These are phyloP conservation scores for Dendrothele bispora DNA, from an alignment of 768 basidiomycete genomes.

Conservation along the genomic window DNA sequence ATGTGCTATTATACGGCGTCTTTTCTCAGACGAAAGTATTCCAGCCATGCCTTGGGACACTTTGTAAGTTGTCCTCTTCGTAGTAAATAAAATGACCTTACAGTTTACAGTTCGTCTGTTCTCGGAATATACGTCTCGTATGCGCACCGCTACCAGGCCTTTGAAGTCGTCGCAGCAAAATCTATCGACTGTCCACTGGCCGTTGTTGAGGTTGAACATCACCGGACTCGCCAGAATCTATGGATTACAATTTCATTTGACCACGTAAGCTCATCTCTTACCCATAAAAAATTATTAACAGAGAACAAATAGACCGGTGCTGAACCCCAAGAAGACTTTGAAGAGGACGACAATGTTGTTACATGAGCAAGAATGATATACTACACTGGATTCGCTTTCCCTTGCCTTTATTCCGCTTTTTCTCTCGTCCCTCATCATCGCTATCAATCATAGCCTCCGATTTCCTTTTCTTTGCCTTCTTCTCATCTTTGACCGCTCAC, in stretches of 20 bases:
- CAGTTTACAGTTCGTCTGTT: constrained; percentile 13
- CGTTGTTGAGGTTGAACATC: too few relatives aligned
- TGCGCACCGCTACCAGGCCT: constrained; percentile 14
- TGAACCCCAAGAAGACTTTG: neutral
- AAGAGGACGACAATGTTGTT: neutral
- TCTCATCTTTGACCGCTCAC: neutral
- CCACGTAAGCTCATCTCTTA: constrained; percentile 11
- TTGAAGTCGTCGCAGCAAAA: constrained; percentile 14
- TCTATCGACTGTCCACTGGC: constrained; percentile 14
- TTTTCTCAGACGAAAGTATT: constrained; percentile 12
- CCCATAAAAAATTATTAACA: constrained; percentile 1
- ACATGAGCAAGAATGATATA: neutral
- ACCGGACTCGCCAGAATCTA: too few relatives aligned
- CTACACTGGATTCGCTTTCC: neutral
- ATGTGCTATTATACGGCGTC: constrained; percentile 16
- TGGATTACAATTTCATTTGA: too few relatives aligned
- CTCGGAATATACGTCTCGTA: constrained; percentile 20
- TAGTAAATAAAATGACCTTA: too few relatives aligned
- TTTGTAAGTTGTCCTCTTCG: too few relatives aligned
- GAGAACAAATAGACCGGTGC: neutral
- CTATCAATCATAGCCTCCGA: neutral
- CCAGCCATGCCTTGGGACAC: too few relatives aligned
- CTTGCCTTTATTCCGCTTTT: neutral
- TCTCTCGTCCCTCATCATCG: neutral
- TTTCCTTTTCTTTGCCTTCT: constrained; percentile 4